These are phyloP conservation scores for Citrullus mucosospermus DNA, from an alignment of 306 rosid species.

Conservation along the genomic window DNA sequence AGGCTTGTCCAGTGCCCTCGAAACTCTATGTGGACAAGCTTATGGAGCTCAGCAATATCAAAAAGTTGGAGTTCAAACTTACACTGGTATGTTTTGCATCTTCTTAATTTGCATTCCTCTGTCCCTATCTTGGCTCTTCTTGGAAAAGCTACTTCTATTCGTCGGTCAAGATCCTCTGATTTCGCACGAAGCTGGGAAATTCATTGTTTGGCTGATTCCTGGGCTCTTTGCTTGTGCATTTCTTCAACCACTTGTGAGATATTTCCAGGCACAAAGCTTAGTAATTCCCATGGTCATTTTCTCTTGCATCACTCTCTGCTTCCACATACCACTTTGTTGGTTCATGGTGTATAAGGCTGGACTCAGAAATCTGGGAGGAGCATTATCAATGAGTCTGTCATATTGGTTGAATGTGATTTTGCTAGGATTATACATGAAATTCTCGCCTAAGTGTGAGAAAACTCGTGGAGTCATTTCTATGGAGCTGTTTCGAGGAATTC, in stretches of 20 bases:
- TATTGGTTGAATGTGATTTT: conserved; percentile 53
- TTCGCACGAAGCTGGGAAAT: conserved; percentile 52
- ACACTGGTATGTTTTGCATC: conserved; percentile 34
- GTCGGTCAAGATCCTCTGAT: conserved; percentile 75
- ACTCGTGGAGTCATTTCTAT: conserved; percentile 16
- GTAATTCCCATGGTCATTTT: conserved; percentile 42
- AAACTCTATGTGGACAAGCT: conserved; percentile 37
- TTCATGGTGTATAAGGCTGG: conserved; percentile 45
- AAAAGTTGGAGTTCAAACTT: conserved; percentile 18
- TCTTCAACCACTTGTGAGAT: conserved; percentile 49
- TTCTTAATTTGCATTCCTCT: conserved; percentile 46
- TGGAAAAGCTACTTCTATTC: conserved; percentile 37
- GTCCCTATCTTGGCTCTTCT: conserved; percentile 41
- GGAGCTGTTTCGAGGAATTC: conserved; percentile 39
- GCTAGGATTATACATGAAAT: conserved; percentile 40
- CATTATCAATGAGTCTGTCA: conserved; percentile 51
- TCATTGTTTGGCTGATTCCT: conserved; percentile 52
- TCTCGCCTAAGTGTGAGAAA: conserved; percentile 21
- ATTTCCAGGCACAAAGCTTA: conserved; percentile 60
- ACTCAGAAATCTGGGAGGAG: conserved; percentile 47
- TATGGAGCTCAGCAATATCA: conserved; percentile 31
- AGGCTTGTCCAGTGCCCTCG: conserved; percentile 30
- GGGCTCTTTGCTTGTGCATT: conserved; percentile 54
- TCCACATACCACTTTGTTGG: conserved; percentile 62
- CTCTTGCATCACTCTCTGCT: conserved; percentile 21